Percentiles rank a stretch among this genome's conserved stretches.
Conservation (phyloP, 73 alveolate genomes). For the Stentor roeselii region DNA sequence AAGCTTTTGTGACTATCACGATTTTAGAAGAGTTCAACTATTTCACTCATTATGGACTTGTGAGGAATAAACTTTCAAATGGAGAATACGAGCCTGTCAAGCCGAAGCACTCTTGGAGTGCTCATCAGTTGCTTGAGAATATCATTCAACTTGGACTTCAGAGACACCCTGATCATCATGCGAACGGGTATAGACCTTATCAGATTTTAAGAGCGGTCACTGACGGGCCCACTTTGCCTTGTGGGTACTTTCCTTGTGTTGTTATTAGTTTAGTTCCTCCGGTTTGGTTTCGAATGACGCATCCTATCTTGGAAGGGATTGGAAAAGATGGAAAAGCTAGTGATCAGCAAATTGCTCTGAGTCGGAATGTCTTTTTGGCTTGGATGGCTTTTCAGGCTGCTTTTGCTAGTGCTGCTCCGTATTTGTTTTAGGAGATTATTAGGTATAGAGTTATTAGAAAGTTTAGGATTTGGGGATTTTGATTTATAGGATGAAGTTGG, state of each 20-base stretch:
- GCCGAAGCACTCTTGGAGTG: conserved; percentile 82
- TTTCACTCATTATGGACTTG: conserved; percentile 75
- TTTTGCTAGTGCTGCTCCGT: neutral
- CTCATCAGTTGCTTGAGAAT: conserved; percentile 69
- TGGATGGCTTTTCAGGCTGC: neutral
- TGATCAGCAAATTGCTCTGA: neutral
- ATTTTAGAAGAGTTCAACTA: conserved; percentile 67
- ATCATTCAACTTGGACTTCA: conserved; percentile 62
- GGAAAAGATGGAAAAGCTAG: neutral
- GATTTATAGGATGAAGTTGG: no score
- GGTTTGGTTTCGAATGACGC: conserved; percentile 55
- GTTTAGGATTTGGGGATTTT: no score
- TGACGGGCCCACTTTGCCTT: conserved; percentile 72
- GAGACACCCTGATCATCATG: conserved; percentile 90
- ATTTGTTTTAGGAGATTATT: no score
- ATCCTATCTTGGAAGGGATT: conserved; percentile 25
- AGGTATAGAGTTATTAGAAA: no score
- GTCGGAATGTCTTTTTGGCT: neutral
- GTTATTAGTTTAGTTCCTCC: conserved; percentile 55
- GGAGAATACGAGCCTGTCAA: conserved; percentile 70
- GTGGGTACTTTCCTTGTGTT: conserved; percentile 65
- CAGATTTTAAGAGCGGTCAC: conserved; percentile 53
- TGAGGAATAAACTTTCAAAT: conserved; percentile 51
- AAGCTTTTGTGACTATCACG: conserved; percentile 25
- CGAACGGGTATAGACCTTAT: conserved; percentile 70